A percentile compares a stretch with the other conserved stretches of the same genome.
Evolutionary conservation across 2,329 filamentous ascomycete genomes (phyloP).

Genomic region (Colletotrichum lini): DNA sequence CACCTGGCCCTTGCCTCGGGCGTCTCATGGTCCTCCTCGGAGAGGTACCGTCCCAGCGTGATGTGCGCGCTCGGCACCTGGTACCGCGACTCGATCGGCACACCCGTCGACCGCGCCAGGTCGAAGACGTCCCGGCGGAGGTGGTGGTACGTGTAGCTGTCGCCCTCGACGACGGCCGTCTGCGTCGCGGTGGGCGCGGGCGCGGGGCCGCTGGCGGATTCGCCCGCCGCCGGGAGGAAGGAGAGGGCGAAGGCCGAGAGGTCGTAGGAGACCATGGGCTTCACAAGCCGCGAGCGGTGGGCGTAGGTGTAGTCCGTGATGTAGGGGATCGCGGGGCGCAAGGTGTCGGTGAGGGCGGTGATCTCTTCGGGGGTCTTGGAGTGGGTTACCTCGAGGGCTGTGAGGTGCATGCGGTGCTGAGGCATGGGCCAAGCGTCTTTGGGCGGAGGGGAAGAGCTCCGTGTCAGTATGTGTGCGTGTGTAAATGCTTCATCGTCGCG

Average conservation of each 20-base stretch:
- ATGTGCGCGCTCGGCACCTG: slow-evolving; percentile 92
- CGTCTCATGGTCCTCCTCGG: slow-evolving; percentile 73
- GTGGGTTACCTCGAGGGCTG: slow-evolving; percentile 87
- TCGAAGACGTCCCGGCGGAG: slow-evolving; percentile 84
- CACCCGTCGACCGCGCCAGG: slow-evolving; percentile 71
- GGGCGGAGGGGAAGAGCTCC: not conserved
- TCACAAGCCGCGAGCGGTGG: slow-evolving; percentile 82
- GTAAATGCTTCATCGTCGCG: not conserved
- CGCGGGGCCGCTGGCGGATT: slow-evolving; percentile 60
- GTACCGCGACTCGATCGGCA: slow-evolving; percentile 84
- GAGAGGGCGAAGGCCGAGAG: slow-evolving; percentile 88
- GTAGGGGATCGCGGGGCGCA: slow-evolving; percentile 69
- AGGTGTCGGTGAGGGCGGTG: slow-evolving; percentile 68
- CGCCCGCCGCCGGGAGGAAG: slow-evolving; percentile 84
- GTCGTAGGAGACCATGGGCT: slow-evolving; percentile 87
- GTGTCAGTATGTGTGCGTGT: not conserved
- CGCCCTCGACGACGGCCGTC: slow-evolving; percentile 61
- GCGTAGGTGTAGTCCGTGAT: slow-evolving; percentile 77
- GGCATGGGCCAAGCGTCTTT: slow-evolving; percentile 91
- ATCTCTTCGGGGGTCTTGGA: slow-evolving; percentile 81
- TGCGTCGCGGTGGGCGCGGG: slow-evolving; percentile 56
- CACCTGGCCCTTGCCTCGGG: slow-evolving; percentile 73
- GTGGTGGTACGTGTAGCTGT: slow-evolving; percentile 90
- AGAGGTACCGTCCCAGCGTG: slow-evolving; percentile 86
- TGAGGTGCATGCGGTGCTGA: slow-evolving; percentile 83